Conservation (phyloP, 768 basidiomycete species). For the Lentinus tigrinus region DNA sequence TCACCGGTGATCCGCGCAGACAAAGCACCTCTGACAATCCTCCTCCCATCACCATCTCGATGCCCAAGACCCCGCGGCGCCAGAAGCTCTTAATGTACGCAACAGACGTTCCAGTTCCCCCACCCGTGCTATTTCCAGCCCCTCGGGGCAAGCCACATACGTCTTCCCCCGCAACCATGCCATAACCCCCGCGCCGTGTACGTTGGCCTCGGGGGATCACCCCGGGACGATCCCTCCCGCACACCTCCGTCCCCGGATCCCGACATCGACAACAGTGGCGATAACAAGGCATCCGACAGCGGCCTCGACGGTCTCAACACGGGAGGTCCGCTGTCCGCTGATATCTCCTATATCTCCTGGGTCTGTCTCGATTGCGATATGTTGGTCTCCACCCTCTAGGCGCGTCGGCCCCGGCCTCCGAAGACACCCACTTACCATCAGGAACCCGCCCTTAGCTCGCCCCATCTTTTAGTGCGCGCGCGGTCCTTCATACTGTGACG, state of each 20-base stretch:
- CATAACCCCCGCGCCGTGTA: no score
- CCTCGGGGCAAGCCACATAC: not conserved
- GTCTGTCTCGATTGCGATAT: not conserved
- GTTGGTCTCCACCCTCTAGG: not conserved
- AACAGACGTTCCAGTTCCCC: not conserved
- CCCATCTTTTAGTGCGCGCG: not conserved
- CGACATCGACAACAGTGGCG: no score
- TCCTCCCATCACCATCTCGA: conserved; percentile 9
- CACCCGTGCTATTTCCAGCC: not conserved
- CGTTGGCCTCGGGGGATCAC: no score
- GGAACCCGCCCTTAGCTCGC: not conserved
- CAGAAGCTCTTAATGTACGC: not conserved
- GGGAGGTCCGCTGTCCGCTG: no score
- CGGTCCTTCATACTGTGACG: not conserved
- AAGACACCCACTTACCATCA: not conserved
- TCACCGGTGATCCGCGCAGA: not conserved
- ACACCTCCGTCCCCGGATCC: no score
- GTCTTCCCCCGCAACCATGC: no score
- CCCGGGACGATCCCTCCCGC: no score
- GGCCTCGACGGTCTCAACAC: no score
- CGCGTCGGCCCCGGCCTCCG: not conserved
- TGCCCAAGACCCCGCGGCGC: not conserved
- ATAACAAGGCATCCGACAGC: no score
- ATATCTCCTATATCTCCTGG: no score
- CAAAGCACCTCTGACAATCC: not conserved